phyloP scores from a whole-genome alignment of 2,329 filamentous ascomycete species.

The Nectriaceae sp. region DNA sequence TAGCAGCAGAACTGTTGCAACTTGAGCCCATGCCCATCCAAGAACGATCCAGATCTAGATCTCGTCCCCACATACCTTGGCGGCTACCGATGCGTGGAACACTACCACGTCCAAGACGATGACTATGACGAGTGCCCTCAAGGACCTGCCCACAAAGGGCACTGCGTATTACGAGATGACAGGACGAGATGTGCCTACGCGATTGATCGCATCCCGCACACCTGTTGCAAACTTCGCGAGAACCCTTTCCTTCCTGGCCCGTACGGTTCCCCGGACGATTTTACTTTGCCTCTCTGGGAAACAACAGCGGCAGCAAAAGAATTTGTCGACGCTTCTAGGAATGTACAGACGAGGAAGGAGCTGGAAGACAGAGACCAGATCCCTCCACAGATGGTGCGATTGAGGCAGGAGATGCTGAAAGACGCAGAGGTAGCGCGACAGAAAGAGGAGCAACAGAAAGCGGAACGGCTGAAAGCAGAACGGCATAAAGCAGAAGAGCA shows the following conservation, averaged over 20 bases:
- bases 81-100: conserved; percentile 14
- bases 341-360: conserved; percentile 1
- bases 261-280: conserved; percentile 8
- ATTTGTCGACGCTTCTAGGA: neutral
- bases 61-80: conserved; percentile 15
- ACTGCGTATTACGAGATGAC: conserved; percentile 18
- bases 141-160: conserved; percentile 12
- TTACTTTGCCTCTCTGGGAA: conserved; percentile 14
- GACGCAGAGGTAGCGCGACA: neutral
- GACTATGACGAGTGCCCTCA: conserved; percentile 18
- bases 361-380: conserved; percentile 14
- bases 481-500: no score
- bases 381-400: conserved; percentile 5
- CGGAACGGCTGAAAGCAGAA: no score
- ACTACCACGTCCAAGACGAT: conserved; percentile 20
- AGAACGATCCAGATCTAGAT: conserved; percentile 14
- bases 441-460: no score
- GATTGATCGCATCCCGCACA: conserved; percentile 14
- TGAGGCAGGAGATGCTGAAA: conserved; percentile 2
- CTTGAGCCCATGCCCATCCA: conserved; percentile 13
- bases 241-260: conserved; percentile 15
- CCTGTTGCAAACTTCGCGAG: conserved; percentile 17
- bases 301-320: neutral
- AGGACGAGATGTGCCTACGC: conserved; percentile 19
- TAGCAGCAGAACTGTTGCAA: conserved; percentile 15